phyloP scores from a whole-genome alignment of 1,284 basidiomycete genomes.

The Fistulina hepatica region DNA sequence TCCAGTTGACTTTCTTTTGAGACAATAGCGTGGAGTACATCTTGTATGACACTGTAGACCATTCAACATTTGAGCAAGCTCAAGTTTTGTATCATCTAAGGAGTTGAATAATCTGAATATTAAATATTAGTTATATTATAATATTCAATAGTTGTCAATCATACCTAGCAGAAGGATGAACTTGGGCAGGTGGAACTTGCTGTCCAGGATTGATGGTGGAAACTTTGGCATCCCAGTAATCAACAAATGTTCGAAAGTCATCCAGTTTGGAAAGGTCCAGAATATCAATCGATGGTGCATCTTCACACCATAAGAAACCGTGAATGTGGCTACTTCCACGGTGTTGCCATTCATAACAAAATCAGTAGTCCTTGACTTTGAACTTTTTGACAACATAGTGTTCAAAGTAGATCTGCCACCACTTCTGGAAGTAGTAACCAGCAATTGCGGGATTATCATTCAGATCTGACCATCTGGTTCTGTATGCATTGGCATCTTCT shows the following conservation, averaged over 20 bases:
- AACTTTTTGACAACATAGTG: constrained; percentile 11
- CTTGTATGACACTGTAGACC: constrained; percentile 9
- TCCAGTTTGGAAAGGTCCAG: constrained; percentile 7
- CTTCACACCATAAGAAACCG: constrained; percentile 15
- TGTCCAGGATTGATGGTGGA: constrained; percentile 9
- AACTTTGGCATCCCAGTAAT: constrained; percentile 11
- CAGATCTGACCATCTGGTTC: constrained; percentile 6
- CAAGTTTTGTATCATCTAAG: constrained; percentile 13
- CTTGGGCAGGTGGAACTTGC: constrained; percentile 6
- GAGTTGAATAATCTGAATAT: constrained; percentile 7
- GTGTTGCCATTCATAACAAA: constrained; percentile 17
- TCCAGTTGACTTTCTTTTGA: constrained; percentile 4
- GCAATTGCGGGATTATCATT: constrained; percentile 11
- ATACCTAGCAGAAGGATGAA: constrained; percentile 12
- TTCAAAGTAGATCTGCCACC: constrained; percentile 9
- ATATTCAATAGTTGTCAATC: too few species aligned
- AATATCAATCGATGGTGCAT: constrained; percentile 12
- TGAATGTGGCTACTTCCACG: constrained; percentile 15
- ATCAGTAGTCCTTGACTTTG: constrained; percentile 14
- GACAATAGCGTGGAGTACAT: constrained; percentile 9
- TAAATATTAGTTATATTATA: too few species aligned
- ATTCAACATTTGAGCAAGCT: constrained; percentile 11
- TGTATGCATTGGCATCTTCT: constrained; percentile 7
- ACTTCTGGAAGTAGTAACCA: constrained; percentile 10
- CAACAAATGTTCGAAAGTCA: constrained; percentile 7